These are phyloP conservation scores for Kwoniella mangroviensis DNA, from an alignment of 768 basidiomycete species.

Conservation along the genomic window DNA sequence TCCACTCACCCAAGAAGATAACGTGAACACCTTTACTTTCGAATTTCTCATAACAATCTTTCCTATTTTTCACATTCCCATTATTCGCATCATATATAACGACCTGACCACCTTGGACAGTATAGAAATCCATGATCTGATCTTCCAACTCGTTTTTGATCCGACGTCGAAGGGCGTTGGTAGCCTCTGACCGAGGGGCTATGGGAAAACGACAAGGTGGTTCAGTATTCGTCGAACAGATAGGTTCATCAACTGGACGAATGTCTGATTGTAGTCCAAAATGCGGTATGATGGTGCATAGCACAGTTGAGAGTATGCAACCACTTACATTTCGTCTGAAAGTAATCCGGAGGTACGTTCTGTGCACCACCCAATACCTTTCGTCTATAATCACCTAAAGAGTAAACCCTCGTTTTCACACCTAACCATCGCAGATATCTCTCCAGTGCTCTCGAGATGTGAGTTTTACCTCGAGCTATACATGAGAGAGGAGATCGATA, in stretches of 20 bases:
- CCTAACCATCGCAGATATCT: slow-evolving; percentile 99
- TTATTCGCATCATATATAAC: slow-evolving; percentile 99
- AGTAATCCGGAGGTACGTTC: slow-evolving; percentile 89
- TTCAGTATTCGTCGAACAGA: no score
- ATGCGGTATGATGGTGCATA: no score
- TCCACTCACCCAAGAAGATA: slow-evolving; percentile 74
- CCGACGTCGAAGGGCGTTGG: slow-evolving; percentile 72
- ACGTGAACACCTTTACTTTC: slow-evolving; percentile 87
- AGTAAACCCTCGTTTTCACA: slow-evolving; percentile 92
- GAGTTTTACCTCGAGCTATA: slow-evolving; percentile 87
- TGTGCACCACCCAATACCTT: slow-evolving; percentile 86
- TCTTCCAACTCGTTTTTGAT: slow-evolving; percentile 85
- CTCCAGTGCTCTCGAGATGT: slow-evolving; percentile 91
- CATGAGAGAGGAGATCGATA: not conserved
- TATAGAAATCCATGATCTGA: slow-evolving; percentile 86
- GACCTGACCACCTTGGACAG: slow-evolving; percentile 78
- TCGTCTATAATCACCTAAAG: slow-evolving; percentile 90
- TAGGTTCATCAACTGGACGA: no score
- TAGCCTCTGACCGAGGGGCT: slow-evolving; percentile 69
- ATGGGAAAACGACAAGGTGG: no score
- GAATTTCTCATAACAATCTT: slow-evolving; percentile 79
- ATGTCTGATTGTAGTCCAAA: no score
- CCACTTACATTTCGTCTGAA: slow-evolving; percentile 70
- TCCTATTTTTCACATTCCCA: slow-evolving; percentile 70
- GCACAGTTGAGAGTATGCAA: no score